These are phyloP conservation scores for Lachnellula occidentalis DNA, from an alignment of 2,329 filamentous ascomycete genomes.

Conservation along the genomic window DNA sequence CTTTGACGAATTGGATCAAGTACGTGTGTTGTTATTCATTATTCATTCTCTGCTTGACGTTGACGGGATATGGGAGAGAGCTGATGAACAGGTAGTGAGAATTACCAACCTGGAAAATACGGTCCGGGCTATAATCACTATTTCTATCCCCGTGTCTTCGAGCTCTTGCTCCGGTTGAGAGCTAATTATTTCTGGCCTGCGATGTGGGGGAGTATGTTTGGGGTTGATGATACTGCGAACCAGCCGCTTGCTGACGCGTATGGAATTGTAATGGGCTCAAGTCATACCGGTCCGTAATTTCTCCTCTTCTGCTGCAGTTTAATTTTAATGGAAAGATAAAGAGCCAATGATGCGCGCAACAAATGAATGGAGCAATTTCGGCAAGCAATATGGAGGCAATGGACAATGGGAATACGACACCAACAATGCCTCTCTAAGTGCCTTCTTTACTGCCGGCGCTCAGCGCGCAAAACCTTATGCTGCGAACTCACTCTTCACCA, in stretches of 20 bases:
- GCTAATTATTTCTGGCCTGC: conserved; percentile 75
- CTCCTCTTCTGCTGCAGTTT: neutral
- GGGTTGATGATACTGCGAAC: conserved; percentile 63
- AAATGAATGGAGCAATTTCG: conserved; percentile 47
- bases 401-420: conserved; percentile 65
- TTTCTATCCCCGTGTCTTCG: conserved; percentile 66
- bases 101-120: conserved; percentile 36
- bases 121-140: conserved; percentile 47
- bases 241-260: conserved; percentile 68
- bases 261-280: conserved; percentile 66
- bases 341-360: conserved; percentile 64
- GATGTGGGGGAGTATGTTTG: conserved; percentile 66
- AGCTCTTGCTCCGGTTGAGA: conserved; percentile 61
- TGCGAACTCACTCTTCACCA: conserved; percentile 58
- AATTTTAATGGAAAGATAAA: conserved; percentile 22
- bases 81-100: conserved; percentile 32
- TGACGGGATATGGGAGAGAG: neutral
- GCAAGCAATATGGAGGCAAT: conserved; percentile 31
- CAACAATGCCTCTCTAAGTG: conserved; percentile 62
- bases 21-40: conserved; percentile 11
- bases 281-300: conserved; percentile 44
- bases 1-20: conserved; percentile 57
- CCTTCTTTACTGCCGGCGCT: conserved; percentile 64
- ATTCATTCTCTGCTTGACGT: neutral
- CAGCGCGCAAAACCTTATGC: conserved; percentile 60